Evolutionary conservation across 2,329 filamentous ascomycete genomes (phyloP).

Genomic region (Trichoderma polysporum): DNA sequence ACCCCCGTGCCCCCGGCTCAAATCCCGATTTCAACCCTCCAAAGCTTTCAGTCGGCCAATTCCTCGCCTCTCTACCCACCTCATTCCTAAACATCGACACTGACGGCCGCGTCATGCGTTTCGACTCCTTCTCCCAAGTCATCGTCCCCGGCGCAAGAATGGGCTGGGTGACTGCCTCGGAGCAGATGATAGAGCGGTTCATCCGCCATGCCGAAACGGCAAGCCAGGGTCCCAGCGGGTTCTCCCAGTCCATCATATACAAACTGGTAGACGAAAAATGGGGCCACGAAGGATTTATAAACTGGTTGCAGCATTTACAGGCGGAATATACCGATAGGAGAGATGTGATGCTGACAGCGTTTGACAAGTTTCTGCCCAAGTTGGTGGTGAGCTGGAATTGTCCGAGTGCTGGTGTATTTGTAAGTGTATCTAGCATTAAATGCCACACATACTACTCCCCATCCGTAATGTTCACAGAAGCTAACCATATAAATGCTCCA

Average conservation of each 20-base stretch:
- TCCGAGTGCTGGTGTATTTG: slow-evolving; percentile 92
- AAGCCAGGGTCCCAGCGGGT: slow-evolving; percentile 83
- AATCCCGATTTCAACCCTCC: slow-evolving; percentile 52
- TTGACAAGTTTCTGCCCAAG: slow-evolving; percentile 73
- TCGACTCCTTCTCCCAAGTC: slow-evolving; percentile 94
- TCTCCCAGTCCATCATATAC: slow-evolving; percentile 80
- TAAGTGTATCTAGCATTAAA: slow-evolving; percentile 48
- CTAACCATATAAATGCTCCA: not conserved
- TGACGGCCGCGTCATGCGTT: slow-evolving; percentile 83
- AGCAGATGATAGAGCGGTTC: slow-evolving; percentile 81
- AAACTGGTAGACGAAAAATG: slow-evolving; percentile 91
- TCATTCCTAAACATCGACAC: slow-evolving; percentile 76
- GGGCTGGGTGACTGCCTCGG: slow-evolving; percentile 87
- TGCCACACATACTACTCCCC: too few relatives aligned
- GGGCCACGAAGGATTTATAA: slow-evolving; percentile 86
- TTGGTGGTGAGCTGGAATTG: slow-evolving; percentile 77
- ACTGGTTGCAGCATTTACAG: slow-evolving; percentile 83
- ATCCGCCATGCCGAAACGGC: slow-evolving; percentile 78
- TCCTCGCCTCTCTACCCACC: slow-evolving; percentile 63
- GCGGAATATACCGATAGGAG: slow-evolving; percentile 77
- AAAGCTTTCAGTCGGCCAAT: slow-evolving; percentile 64
- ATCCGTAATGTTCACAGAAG: not conserved
- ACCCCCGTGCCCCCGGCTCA: slow-evolving; percentile 37
- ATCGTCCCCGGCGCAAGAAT: slow-evolving; percentile 76
- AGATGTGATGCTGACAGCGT: slow-evolving; percentile 74